These are phyloP conservation scores for Radiomyces spectabilis DNA, from an alignment of 192 early-diverging fungal genomes.

Conservation along the genomic window DNA sequence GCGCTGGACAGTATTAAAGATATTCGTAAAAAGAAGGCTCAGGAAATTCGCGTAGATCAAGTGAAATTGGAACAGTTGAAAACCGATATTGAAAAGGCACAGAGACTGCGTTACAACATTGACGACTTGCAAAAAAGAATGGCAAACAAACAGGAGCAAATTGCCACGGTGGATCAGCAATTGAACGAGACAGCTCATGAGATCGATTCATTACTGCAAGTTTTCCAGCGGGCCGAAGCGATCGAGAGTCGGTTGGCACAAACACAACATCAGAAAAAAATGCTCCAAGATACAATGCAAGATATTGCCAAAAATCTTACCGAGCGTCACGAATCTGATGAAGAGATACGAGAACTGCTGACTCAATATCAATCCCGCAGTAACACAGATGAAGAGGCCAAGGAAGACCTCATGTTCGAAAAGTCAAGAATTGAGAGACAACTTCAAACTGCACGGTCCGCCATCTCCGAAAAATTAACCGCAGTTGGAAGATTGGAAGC, in stretches of 20 bases:
- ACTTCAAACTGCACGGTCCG: constrained; percentile 24
- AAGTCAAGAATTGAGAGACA: constrained; percentile 14
- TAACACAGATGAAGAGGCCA: constrained; percentile 25
- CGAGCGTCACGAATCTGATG: constrained; percentile 43
- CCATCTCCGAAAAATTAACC: constrained; percentile 27
- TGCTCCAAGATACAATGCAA: constrained; percentile 23
- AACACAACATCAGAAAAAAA: constrained; percentile 4
- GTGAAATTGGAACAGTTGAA: constrained; percentile 58
- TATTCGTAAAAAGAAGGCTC: constrained; percentile 61
- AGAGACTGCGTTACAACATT: constrained; percentile 40
- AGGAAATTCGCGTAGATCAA: constrained; percentile 56
- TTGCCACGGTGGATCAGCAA: constrained; percentile 1
- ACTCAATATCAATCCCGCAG: constrained; percentile 31
- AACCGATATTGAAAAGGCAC: constrained; percentile 64
- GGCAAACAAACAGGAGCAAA: not conserved
- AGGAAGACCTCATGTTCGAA: constrained; percentile 9
- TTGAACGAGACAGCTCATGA: not conserved
- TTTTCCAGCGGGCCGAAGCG: constrained; percentile 1
- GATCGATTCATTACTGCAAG: constrained; percentile 4
- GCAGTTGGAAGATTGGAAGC: constrained; percentile 49
- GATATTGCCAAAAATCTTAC: constrained; percentile 7
- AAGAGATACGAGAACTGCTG: constrained; percentile 51
- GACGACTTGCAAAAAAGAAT: not conserved
- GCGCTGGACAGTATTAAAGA: constrained; percentile 77
- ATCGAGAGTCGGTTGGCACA: not conserved